These are phyloP conservation scores for Scedosporium apiospermum DNA, from an alignment of 2,329 filamentous ascomycete species.

Conservation along the genomic window DNA sequence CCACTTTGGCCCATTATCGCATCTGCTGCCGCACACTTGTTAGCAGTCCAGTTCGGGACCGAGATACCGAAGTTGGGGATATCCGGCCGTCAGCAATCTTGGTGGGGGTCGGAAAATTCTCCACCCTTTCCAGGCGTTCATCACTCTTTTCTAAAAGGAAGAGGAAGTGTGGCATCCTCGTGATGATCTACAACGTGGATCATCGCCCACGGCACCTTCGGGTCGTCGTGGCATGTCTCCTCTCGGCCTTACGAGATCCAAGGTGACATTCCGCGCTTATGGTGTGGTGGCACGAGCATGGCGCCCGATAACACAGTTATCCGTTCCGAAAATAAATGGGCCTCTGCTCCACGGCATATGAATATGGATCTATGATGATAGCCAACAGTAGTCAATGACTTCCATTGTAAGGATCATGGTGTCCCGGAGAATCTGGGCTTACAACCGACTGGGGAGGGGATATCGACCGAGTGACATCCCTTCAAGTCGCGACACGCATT, in stretches of 20 bases:
- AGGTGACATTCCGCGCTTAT: background rate
- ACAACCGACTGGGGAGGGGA: no score
- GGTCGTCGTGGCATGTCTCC: background rate
- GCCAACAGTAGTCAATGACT: background rate
- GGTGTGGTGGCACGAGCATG: background rate
- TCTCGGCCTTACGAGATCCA: background rate
- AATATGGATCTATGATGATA: background rate
- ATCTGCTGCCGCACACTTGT: background rate
- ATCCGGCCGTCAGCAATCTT: background rate
- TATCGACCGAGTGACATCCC: no score
- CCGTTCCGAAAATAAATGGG: conserved; percentile 1
- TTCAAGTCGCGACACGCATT: background rate
- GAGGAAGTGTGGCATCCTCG: background rate
- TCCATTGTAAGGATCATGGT: no score
- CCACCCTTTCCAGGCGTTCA: no score
- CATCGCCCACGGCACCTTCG: background rate
- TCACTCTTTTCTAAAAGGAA: no score
- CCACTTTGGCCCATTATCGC: background rate
- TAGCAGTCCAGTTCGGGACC: background rate
- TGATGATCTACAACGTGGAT: background rate
- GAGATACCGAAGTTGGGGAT: background rate
- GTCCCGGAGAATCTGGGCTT: no score
- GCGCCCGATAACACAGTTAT: background rate
- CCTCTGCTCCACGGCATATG: background rate
- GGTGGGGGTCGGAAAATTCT: background rate